These are phyloP conservation scores for Penicillium decumbens DNA, from an alignment of 2,329 filamentous ascomycete genomes.

Conservation along the genomic window DNA sequence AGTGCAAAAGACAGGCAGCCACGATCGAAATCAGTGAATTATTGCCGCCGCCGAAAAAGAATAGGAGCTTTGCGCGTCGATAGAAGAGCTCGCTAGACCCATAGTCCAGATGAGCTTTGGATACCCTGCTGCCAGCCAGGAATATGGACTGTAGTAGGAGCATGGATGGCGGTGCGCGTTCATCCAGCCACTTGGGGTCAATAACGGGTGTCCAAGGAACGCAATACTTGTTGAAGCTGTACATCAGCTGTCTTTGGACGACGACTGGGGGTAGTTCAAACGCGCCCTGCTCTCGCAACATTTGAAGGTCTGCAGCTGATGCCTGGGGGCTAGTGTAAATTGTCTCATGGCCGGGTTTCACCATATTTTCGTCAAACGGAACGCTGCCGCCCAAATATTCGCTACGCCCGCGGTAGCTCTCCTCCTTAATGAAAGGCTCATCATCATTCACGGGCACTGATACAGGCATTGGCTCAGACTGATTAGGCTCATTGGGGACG, in stretches of 20 bases:
- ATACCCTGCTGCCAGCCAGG: slow-evolving; percentile 41
- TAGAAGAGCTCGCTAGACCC: slow-evolving; percentile 33
- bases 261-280: slow-evolving; percentile 23
- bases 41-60: slow-evolving; percentile 32
- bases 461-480: background rate
- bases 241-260: slow-evolving; percentile 36
- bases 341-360: slow-evolving; percentile 24
- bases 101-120: slow-evolving; percentile 27
- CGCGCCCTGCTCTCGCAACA: slow-evolving; percentile 24
- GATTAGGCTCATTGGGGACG: background rate
- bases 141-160: slow-evolving; percentile 36
- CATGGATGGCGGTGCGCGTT: slow-evolving; percentile 26
- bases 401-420: slow-evolving; percentile 26
- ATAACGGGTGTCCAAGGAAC: slow-evolving; percentile 43
- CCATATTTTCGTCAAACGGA: slow-evolving; percentile 29
- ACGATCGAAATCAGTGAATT: slow-evolving; percentile 41
- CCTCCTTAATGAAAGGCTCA: slow-evolving; percentile 22
- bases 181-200: slow-evolving; percentile 39
- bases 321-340: slow-evolving; percentile 20
- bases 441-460: slow-evolving; percentile 8
- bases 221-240: slow-evolving; percentile 41
- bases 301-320: slow-evolving; percentile 20
- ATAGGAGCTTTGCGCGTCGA: slow-evolving; percentile 31
- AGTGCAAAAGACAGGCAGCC: slow-evolving; percentile 39
- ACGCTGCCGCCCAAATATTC: slow-evolving; percentile 25